Evolutionary conservation across 2,329 filamentous ascomycete genomes (phyloP), one percentile per base, ranked within the genome.

Genomic region (Fusarium algeriense): DNA sequence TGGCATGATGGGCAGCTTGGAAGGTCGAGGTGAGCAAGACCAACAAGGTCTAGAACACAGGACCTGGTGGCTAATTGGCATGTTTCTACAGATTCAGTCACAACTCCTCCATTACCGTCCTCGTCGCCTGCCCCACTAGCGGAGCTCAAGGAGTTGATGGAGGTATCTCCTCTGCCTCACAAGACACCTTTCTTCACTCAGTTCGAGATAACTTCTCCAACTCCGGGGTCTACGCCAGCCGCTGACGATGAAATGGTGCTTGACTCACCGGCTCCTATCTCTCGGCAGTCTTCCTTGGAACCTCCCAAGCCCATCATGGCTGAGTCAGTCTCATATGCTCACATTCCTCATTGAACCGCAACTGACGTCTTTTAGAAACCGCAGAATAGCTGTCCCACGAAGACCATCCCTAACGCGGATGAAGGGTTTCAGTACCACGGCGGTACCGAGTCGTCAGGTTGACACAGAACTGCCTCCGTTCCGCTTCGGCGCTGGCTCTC

Each of bases 131-230:
- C 89, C 60, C 87, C 88, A 38, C 82, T 86, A 59, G 87, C 89
- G 67, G 94, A 97, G 80, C 86, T 89, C 56, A 97, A 98, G 94
- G 95, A 98, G 78, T 86, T 90, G 60, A 97, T 98, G 94, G 95
- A 98, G 78, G 91, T 98, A 81, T 98, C 95, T 46, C 95, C 96
- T 41, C 83, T 98, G 43, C 95, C 94, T 66, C 94, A 97, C 85
- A 98, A 97, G 85, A 85, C 88, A 34, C 87, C 92, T 15, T 94
- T 90, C 77, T 82, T 86, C 82, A 80, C 86, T 34, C 87, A 92
- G 73, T 85, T 93, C 69, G 90, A 92, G 71, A 81, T 93, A 58
- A 87, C 89, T 34, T 95, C 93, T 34, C 93, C 94, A 3, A 92
- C 91, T 3, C 92, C 92, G 12, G 86, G 88, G 67, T 80, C 76